Base-by-base conservation (phyloP, 1,284 basidiomycete species). In the Ustilago tritici region DNA sequence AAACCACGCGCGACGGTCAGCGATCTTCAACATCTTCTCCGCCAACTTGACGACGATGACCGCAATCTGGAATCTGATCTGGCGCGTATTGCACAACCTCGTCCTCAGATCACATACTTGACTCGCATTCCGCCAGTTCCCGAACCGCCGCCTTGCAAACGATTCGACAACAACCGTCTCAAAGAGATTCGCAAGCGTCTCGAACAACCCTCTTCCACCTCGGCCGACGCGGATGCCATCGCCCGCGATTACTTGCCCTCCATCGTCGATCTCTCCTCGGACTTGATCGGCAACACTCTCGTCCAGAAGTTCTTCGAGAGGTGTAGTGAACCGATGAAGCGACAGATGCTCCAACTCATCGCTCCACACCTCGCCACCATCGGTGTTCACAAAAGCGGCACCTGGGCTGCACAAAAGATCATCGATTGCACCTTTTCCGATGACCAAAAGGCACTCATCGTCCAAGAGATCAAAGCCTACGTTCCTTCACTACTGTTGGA, bases 331-430 rank as follows among this genome's bases (percentile, higher is more conserved):
- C 87, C 84, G 3, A 91, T 94, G 56, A 90, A 95, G 79, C 90
- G 93, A 76, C 91, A 91, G 17, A 95, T 99, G 93, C 89, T 99
- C 53, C 95, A 98, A 84, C 92, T 95, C 54, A 92, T 99, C 68
- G 91, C 92, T 3, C 97, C 97, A 60, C 93, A 97, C 86, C 89
- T 99, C 31, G 97, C 96, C 32, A 94, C 94, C 90, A 97, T 98
- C 78, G 97, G 97, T 56, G 95, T 96, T 59, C 97, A 99, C 89
- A 99, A 99, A 89, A 99, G 99, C 82, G 97, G 97, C 46, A 99
- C 97, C 0, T 99, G 97, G 97, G 96, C 97, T 0, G 96, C 95
- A 3, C 97, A 99, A 87, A 84, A 87, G 89, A 96, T 98, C 84
- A 98, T 99, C 78, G 95, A 98, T 88, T 79, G 78, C 57, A 93